Percentiles rank a stretch among this genome's conserved stretches.
phyloP scores from a whole-genome alignment of 2,329 filamentous ascomycete genomes.

The Fusarium oligoseptatum region DNA sequence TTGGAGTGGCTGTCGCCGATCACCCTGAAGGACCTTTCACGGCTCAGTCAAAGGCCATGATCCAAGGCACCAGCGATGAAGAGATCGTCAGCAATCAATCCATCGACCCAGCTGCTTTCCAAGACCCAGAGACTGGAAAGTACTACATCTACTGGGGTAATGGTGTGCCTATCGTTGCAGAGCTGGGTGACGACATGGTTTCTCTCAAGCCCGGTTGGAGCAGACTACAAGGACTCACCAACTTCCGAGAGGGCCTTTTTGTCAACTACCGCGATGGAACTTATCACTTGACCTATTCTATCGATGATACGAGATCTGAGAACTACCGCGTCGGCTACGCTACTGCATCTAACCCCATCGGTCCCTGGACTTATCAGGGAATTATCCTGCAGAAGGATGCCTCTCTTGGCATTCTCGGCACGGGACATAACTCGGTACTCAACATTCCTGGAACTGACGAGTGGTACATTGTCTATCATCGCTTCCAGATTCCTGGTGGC shows the following conservation, averaged over 20 bases:
- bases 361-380: slow-evolving; percentile 61
- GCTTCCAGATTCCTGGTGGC: slow-evolving; percentile 60
- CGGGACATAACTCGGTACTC: slow-evolving; percentile 60
- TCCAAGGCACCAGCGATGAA: slow-evolving; percentile 60
- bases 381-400: slow-evolving; percentile 59
- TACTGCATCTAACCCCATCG: slow-evolving; percentile 52
- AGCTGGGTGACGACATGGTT: slow-evolving; percentile 61
- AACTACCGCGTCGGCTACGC: slow-evolving; percentile 64
- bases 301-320: slow-evolving; percentile 60
- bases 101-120: slow-evolving; percentile 73
- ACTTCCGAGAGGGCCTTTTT: slow-evolving; percentile 59
- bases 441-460: slow-evolving; percentile 62
- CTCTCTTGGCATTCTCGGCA: slow-evolving; percentile 58
- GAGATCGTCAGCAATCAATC: slow-evolving; percentile 54
- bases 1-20: slow-evolving; percentile 70
- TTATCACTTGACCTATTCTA: slow-evolving; percentile 64
- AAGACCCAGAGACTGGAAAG: slow-evolving; percentile 68
- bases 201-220: slow-evolving; percentile 54
- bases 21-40: slow-evolving; percentile 71
- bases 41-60: slow-evolving; percentile 66
- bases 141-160: slow-evolving; percentile 75
- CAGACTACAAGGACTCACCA: slow-evolving; percentile 52
- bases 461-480: slow-evolving; percentile 65
- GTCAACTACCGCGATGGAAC: slow-evolving; percentile 59
- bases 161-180: slow-evolving; percentile 55